Evolutionary conservation across 495 filamentous ascomycete species (phyloP), one percentile per base, ranked within the genome.

Genomic region (Talaromyces adpressus): DNA sequence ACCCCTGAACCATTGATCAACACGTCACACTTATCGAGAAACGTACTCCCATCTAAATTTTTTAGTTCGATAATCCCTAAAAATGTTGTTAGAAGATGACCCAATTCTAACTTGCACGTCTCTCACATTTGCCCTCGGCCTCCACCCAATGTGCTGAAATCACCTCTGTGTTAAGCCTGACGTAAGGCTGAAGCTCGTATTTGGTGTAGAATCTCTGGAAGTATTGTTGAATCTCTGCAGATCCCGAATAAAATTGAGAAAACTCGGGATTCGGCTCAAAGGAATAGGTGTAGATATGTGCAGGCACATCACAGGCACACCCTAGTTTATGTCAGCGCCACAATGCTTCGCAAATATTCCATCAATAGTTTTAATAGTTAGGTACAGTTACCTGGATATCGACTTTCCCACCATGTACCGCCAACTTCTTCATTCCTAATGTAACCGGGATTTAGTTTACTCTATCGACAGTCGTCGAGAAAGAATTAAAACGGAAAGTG

Each of bases 241-340:
- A 82, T 23, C 75, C 70, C 6, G 83, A 80, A 63, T 84, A 89
- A 59, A 82, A 76, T 30, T 81, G 72, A 1, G 76, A 78, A 85
- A 87, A 90, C 62, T 83, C 71, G 3, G 78, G 74, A 63, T 88
- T 89, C 7, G 85, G 83, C 32, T 79, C 79, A 68, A 88, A 90
- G 41, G 80, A 80, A 62, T 77, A 83, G 3, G 68, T 67, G 53
- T 82, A 83, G 23, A 60, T 64, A 53, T 75, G 70, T 47, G 72
- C 16, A 56, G 69, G 58, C 58, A 71, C 29, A 63, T 74, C 73
- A 61, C 79, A 82, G 6, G 75, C 76, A 12, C 83, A 80, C 27
- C 85, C 81, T 54, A 54, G 52, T 27, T 9, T 6, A 18, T 47
- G 39, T 47, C 39, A 47, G n/a, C 39, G 39, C 39, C 6, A 6